Base-by-base conservation (phyloP, 768 basidiomycete species). In the Rhizopogon rudus region DNA sequence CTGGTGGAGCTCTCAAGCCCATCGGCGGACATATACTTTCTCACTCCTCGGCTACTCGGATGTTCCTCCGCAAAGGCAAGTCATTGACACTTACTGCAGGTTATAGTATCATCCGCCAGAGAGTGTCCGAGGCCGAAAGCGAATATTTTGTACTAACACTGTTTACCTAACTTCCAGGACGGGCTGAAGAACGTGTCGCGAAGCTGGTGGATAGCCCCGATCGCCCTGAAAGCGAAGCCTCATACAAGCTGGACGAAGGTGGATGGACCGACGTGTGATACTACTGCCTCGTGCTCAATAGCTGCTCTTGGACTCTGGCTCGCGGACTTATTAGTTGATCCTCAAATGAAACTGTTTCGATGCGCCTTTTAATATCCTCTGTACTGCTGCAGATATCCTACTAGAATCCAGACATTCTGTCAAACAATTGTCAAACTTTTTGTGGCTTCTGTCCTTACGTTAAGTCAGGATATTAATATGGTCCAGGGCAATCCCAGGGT, bases 161-260 rank as follows among this genome's bases (percentile, higher is more conserved):
- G 14, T 48, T 22, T 8, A 37, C 35, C 8, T 37, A 6, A 49
- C 20, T 35, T 37, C 4, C 58, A 91, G 91, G 91, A 57, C 87
- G 92, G 25, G 91, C 89, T 3, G 91, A 93, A 69, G 91, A 93
- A 71, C 88, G 91, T 58, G 91, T 93, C 29, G 91, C 91, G 6
- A 93, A 93, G 65, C 76, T 93, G 3, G 92, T 93, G 28, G 91
- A 93, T 67, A 92, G 90, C 63, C 91, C 91, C 5, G 91, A 93
- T 63, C 80, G 86, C 45, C 91, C 91, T 16, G 91, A 93, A 71
- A 91, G 89, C 66, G 91, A 93, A 70, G 91, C 92, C 7, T 90
- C 91, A 3, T 93, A 93, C 71, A 93, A 93, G 67, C 75, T 93
- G 29, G 90, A 93, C 64, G 91, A 93, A 76, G 91, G 91, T 40